Percentiles rank a stretch among this genome's conserved stretches.
Evolutionary conservation across 495 filamentous ascomycete species (phyloP).

Genomic region (Tuber melanosporum): DNA sequence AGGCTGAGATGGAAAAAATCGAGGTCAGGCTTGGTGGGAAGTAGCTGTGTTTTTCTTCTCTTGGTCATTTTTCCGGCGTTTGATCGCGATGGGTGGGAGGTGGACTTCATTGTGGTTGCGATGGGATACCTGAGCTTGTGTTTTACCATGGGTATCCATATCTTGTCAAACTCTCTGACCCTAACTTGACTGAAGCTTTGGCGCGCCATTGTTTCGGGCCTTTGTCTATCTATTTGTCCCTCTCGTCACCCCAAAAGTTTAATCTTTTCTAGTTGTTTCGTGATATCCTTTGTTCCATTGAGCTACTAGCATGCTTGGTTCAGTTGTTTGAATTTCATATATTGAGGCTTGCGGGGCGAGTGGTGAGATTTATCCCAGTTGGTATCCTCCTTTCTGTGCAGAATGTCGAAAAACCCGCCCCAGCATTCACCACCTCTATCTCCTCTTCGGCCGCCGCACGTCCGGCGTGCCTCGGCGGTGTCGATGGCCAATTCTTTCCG

Average conservation of each 20-base stretch:
- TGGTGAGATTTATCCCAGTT: background rate
- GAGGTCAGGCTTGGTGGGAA: constrained; percentile 56
- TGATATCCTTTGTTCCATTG: background rate
- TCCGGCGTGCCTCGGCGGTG: background rate
- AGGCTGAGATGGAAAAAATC: constrained; percentile 64
- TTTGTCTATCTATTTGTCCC: background rate
- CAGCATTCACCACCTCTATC: background rate
- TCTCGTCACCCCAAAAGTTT: background rate
- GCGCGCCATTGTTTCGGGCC: background rate
- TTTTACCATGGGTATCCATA: background rate
- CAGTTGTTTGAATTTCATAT: background rate
- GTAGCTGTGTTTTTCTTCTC: constrained; percentile 7
- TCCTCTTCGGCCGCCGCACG: background rate
- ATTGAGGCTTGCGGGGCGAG: background rate
- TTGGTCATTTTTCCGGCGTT: background rate
- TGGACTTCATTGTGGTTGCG: background rate
- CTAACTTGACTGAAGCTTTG: background rate
- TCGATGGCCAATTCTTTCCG: background rate
- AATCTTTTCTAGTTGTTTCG: background rate
- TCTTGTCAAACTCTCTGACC: background rate
- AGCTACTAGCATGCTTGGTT: background rate
- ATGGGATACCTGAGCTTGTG: background rate
- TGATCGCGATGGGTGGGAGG: background rate
- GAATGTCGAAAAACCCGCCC: background rate
- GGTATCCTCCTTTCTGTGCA: background rate